Evolutionary conservation across 129 eudicot genomes (phyloP).

Genomic region (Mikania micrantha): DNA sequence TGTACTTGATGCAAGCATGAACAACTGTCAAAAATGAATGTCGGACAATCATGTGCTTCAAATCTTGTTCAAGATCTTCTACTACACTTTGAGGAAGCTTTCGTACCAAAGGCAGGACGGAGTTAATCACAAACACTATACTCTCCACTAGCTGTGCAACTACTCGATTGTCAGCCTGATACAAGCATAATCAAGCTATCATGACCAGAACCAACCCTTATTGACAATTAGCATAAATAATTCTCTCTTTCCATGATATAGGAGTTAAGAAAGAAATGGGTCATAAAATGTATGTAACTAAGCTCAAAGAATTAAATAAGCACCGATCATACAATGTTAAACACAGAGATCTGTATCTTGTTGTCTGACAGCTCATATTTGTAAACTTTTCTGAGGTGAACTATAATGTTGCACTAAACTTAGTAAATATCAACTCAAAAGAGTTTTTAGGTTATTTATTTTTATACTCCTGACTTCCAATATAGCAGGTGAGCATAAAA

Average conservation of each 20-base stretch:
- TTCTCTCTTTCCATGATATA: conserved; percentile 2
- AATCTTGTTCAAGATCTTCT: conserved; percentile 92
- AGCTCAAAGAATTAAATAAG: conserved; percentile 1
- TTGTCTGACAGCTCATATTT: background rate
- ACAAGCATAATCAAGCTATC: conserved; percentile 28
- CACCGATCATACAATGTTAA: conserved; percentile 3
- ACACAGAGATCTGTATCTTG: background rate
- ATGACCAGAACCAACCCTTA: conserved; percentile 3
- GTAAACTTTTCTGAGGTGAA: background rate
- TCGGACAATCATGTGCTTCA: conserved; percentile 92
- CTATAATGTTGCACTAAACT: background rate
- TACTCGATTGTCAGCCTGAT: conserved; percentile 78
- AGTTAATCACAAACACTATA: conserved; percentile 80
- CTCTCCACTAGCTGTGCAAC: conserved; percentile 90
- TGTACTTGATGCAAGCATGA: conserved; percentile 94
- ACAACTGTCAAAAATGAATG: conserved; percentile 93
- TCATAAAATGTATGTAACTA: background rate
- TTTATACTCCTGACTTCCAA: background rate
- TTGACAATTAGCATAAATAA: background rate
- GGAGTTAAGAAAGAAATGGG: background rate
- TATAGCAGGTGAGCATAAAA: background rate
- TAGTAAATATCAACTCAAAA: background rate
- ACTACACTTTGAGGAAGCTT: conserved; percentile 77
- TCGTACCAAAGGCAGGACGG: conserved; percentile 78
- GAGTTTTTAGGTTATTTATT: background rate